Conservation (phyloP, 768 basidiomycete genomes). For the Crucibulum laeve region DNA sequence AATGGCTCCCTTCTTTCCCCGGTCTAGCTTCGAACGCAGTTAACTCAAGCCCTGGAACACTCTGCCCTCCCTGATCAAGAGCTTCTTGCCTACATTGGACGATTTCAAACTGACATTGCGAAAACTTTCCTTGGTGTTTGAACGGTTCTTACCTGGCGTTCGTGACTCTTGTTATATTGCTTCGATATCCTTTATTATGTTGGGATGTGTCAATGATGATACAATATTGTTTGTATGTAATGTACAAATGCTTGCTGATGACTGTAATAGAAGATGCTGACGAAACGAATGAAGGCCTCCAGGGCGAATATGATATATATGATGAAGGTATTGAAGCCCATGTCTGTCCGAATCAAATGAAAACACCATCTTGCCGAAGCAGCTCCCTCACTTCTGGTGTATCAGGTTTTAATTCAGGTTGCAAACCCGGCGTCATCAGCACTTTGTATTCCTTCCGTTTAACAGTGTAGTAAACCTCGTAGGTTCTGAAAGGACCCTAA, state of each 20-base stretch:
- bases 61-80: constrained; percentile 74
- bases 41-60: constrained; percentile 68
- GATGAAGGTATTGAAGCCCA: no score
- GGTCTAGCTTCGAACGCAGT: constrained; percentile 64
- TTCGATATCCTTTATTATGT: background rate
- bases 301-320: no score
- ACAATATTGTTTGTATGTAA: no score
- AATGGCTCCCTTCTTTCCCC: background rate
- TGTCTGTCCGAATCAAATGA: background rate
- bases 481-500: constrained; percentile 12
- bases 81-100: constrained; percentile 56
- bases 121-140: constrained; percentile 35
- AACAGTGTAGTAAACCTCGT: constrained; percentile 5
- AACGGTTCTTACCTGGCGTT: background rate
- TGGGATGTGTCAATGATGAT: no score
- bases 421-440: constrained; percentile 11
- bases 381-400: constrained; percentile 17
- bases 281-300: background rate
- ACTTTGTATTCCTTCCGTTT: constrained; percentile 4
- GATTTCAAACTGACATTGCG: constrained; percentile 69
- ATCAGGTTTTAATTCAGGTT: constrained; percentile 16
- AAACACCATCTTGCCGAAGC: constrained; percentile 11
- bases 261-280: no score
- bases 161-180: background rate
- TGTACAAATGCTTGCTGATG: no score